Conservation (phyloP, 139 green algal genomes). For the Tetraselmis striata region DNA sequence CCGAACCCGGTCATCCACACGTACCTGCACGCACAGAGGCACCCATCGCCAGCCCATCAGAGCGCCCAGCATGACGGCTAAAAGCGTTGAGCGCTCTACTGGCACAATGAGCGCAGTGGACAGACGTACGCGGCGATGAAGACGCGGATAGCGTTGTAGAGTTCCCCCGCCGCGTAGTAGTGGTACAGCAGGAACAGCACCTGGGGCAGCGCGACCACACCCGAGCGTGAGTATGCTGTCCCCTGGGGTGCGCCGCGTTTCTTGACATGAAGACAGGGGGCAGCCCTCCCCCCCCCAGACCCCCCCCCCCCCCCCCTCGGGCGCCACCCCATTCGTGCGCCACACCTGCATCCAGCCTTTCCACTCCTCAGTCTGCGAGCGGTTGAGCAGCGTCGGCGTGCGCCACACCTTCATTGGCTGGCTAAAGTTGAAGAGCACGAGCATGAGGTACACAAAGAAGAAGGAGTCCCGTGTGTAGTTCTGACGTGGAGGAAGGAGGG, state of each 20-base stretch:
- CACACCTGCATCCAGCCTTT: constrained; percentile 70
- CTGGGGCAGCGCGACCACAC: constrained; percentile 94
- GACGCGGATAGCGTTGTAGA: constrained; percentile 95
- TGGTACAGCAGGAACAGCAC: constrained; percentile 95
- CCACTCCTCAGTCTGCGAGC: constrained; percentile 94
- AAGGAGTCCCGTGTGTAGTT: constrained; percentile 76
- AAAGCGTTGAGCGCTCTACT: no score
- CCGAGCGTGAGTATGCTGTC: no score
- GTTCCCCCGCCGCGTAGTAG: constrained; percentile 86
- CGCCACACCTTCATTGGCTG: constrained; percentile 31
- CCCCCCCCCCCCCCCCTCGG: no score
- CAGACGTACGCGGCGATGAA: constrained; percentile 96
- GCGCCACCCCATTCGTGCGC: no score
- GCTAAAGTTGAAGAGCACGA: constrained; percentile 19
- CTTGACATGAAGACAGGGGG: no score
- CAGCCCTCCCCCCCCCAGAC: no score
- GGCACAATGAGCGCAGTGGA: no score
- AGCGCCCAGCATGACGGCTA: no score
- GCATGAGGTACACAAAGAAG: constrained; percentile 64
- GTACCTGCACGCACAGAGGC: no score
- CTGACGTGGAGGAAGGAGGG: no score
- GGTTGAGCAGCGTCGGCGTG: constrained; percentile 67
- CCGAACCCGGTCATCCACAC: constrained; percentile 98
- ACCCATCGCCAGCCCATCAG: no score
- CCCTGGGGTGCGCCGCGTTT: no score